Percentiles rank a stretch among this genome's conserved stretches.
These are phyloP conservation scores for Metschnikowia vanudenii DNA, from an alignment of 805 yeast genomes.

Conservation along the genomic window DNA sequence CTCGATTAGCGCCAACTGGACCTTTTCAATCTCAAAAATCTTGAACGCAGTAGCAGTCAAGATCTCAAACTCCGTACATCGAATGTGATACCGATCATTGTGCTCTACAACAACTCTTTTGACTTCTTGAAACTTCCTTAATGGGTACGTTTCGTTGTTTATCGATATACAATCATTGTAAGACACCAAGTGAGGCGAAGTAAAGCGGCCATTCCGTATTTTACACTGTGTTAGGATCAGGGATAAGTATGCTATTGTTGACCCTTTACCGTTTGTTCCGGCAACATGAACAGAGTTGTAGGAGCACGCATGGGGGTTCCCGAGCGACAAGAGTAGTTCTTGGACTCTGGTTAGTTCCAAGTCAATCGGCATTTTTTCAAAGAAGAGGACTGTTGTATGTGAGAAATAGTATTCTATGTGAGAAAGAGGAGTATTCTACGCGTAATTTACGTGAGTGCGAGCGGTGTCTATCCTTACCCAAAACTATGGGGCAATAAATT, in stretches of 20 bases:
- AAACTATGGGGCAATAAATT: no score
- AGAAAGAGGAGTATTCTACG: no score
- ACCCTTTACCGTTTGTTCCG: constrained; percentile 97
- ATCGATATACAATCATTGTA: constrained; percentile 76
- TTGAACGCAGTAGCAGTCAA: constrained; percentile 83
- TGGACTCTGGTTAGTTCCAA: constrained; percentile 36
- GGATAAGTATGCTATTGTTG: constrained; percentile 79
- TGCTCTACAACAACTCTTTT: constrained; percentile 41
- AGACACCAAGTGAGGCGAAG: constrained; percentile 79
- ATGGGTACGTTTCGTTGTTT: constrained; percentile 55
- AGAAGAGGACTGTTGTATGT: no score
- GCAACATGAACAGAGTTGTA: constrained; percentile 81
- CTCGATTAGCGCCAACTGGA: constrained; percentile 81
- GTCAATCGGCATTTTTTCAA: constrained; percentile 27
- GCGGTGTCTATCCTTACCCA: no score
- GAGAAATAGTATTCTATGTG: no score
- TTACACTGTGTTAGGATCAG: constrained; percentile 54
- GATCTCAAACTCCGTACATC: constrained; percentile 86
- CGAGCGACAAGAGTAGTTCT: constrained; percentile 42
- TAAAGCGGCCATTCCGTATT: constrained; percentile 70
- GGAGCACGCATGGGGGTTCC: constrained; percentile 60
- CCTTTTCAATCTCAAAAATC: constrained; percentile 57
- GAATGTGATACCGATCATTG: constrained; percentile 43
- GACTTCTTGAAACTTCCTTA: constrained; percentile 43
- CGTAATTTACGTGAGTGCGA: no score